phyloP scores from a whole-genome alignment of 768 basidiomycete genomes.

The Pleurotus pulmonarius region DNA sequence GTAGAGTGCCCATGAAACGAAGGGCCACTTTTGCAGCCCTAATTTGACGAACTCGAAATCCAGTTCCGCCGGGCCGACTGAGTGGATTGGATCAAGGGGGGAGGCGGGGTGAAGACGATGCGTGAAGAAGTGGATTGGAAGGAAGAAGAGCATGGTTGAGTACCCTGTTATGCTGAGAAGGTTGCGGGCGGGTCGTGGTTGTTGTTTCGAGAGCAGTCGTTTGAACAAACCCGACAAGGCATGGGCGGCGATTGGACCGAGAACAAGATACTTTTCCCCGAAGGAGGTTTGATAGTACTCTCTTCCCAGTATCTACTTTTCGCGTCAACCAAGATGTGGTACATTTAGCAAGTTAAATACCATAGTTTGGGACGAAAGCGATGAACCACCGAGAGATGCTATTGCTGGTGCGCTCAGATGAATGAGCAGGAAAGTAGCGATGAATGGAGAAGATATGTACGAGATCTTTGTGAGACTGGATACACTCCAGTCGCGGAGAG shows the following conservation, averaged over 20 bases:
- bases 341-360: conserved; percentile 28
- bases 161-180: conserved; percentile 66
- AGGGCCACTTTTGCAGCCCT: conserved; percentile 59
- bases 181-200: conserved; percentile 29
- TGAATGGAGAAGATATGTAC: conserved; percentile 73
- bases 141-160: conserved; percentile 46
- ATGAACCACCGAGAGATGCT: conserved; percentile 69
- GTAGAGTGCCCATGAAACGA: conserved; percentile 61
- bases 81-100: conserved; percentile 43
- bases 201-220: conserved; percentile 42
- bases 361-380: conserved; percentile 69
- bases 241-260: conserved; percentile 66
- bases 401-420: conserved; percentile 74
- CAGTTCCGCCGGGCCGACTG: conserved; percentile 71
- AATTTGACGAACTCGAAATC: conserved; percentile 83
- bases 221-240: conserved; percentile 54
- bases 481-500: too few species aligned
- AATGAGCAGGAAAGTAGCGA: conserved; percentile 72
- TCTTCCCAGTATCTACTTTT: conserved; percentile 64
- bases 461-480: conserved; percentile 48
- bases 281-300: conserved; percentile 81
- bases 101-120: conserved; percentile 59
- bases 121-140: conserved; percentile 67
- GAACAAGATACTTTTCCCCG: conserved; percentile 65
- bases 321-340: neutral